Evolutionary conservation across 2,329 filamentous ascomycete species (phyloP).

Genomic region (Fusarium kyushuense): DNA sequence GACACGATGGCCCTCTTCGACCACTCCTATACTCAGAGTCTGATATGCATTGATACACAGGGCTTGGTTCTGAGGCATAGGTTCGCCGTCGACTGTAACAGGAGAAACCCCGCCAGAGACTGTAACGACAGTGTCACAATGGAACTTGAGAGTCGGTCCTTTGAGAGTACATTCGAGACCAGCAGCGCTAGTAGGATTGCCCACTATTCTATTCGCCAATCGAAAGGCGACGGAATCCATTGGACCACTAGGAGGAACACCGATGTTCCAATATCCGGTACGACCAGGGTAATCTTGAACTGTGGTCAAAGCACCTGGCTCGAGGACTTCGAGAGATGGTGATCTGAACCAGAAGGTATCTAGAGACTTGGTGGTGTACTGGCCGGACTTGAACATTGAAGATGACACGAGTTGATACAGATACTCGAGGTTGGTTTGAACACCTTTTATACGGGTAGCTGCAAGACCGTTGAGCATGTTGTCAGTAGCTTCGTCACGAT

Average conservation of each 20-base stretch:
- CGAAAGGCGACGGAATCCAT: constrained; percentile 56
- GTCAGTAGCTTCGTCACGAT: constrained; percentile 70
- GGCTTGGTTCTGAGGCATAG: constrained; percentile 39
- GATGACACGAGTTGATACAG: constrained; percentile 49
- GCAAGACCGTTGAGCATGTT: constrained; percentile 72
- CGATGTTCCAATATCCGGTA: constrained; percentile 53
- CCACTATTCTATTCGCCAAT: constrained; percentile 53
- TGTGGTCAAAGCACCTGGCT: constrained; percentile 53
- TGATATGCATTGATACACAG: constrained; percentile 46
- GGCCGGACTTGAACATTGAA: constrained; percentile 45
- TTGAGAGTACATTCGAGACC: constrained; percentile 53
- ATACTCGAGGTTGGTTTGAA: constrained; percentile 54
- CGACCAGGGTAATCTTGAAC: constrained; percentile 58
- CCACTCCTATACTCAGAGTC: constrained; percentile 42
- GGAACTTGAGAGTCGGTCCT: constrained; percentile 53
- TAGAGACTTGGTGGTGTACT: constrained; percentile 53
- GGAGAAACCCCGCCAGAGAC: constrained; percentile 49
- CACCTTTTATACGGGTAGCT: constrained; percentile 53
- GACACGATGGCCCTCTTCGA: constrained; percentile 50
- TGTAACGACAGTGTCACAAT: constrained; percentile 50
- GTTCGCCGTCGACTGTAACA: constrained; percentile 45
- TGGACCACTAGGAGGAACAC: constrained; percentile 57
- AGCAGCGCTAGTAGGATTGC: constrained; percentile 48
- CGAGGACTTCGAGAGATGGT: constrained; percentile 53
- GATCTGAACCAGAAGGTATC: constrained; percentile 48